Conservation (phyloP, 805 yeast genomes). For the Metschnikowia amazonensis region DNA sequence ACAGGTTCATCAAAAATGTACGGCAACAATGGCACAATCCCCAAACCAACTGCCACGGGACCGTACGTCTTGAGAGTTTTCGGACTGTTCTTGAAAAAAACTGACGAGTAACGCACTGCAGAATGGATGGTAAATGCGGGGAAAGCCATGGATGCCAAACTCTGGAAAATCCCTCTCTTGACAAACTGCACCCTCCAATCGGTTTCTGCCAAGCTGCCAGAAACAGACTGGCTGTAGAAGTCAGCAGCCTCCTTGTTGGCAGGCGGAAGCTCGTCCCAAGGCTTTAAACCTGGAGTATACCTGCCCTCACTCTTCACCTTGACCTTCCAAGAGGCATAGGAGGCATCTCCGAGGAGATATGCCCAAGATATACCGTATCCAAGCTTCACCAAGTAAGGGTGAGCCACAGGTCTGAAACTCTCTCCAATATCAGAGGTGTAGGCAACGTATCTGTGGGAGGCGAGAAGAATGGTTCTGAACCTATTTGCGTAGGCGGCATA, state of each 20-base stretch:
- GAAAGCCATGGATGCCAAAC: conserved; percentile 79
- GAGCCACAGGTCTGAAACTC: conserved; percentile 78
- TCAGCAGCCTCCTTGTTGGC: conserved; percentile 37
- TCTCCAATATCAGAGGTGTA: conserved; percentile 87
- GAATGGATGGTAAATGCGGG: conserved; percentile 85
- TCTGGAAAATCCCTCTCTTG: conserved; percentile 76
- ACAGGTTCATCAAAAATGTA: conserved; percentile 80
- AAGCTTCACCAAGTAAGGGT: conserved; percentile 56
- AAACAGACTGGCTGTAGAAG: conserved; percentile 21
- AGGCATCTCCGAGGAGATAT: conserved; percentile 71
- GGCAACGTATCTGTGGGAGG: conserved; percentile 80
- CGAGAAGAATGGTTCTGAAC: conserved; percentile 61
- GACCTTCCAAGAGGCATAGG: conserved; percentile 69
- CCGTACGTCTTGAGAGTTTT: conserved; percentile 56
- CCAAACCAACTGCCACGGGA: conserved; percentile 75
- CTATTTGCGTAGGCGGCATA: conserved; percentile 83
- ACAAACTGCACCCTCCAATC: conserved; percentile 66
- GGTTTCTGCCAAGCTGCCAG: conserved; percentile 36
- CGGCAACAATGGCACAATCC: conserved; percentile 74
- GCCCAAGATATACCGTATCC: conserved; percentile 78
- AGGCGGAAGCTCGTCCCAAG: conserved; percentile 54
- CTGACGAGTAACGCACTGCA: conserved; percentile 65
- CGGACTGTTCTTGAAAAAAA: conserved; percentile 53
- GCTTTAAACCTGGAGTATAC: conserved; percentile 55
- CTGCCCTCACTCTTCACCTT: conserved; percentile 63